Conservation (phyloP, 352 stramenopile species). For the Pythium rhizo-oryzae region DNA sequence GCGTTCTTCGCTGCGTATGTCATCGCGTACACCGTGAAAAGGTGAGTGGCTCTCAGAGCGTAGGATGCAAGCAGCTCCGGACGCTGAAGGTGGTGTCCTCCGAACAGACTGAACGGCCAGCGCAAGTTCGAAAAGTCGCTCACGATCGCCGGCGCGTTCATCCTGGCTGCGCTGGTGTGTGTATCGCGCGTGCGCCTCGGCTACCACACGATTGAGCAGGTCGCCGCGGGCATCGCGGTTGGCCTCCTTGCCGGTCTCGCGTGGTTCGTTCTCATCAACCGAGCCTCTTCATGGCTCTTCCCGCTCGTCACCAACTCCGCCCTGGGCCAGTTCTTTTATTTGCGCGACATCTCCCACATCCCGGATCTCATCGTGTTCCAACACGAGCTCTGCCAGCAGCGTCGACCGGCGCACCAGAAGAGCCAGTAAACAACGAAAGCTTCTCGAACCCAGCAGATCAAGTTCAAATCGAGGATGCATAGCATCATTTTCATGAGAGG, state of each 20-base stretch:
- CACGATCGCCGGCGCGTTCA: slow-evolving; percentile 54
- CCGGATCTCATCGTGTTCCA: slow-evolving; percentile 80
- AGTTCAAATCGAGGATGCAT: neutral
- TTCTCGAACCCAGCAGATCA: neutral
- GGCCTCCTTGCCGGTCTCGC: slow-evolving; percentile 44
- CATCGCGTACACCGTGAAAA: slow-evolving; percentile 67
- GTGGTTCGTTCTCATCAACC: slow-evolving; percentile 56
- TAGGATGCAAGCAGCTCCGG: neutral
- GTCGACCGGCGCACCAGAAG: slow-evolving; percentile 8
- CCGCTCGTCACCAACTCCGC: slow-evolving; percentile 47
- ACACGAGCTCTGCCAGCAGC: slow-evolving; percentile 52
- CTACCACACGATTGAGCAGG: slow-evolving; percentile 82
- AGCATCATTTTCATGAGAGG: neutral
- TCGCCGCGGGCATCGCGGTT: slow-evolving; percentile 53
- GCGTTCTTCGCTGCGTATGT: slow-evolving; percentile 77
- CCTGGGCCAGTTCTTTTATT: slow-evolving; percentile 61
- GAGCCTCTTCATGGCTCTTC: slow-evolving; percentile 57
- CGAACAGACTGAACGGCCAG: slow-evolving; percentile 37
- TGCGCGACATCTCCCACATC: slow-evolving; percentile 77
- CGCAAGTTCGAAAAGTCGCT: slow-evolving; percentile 60
- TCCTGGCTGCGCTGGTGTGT: slow-evolving; percentile 57
- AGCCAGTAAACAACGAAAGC: slow-evolving; percentile 2
- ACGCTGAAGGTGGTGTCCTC: neutral
- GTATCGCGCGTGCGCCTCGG: slow-evolving; percentile 78
- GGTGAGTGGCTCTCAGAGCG: slow-evolving; percentile 28